These are phyloP conservation scores for Globisporangium parvum DNA, from an alignment of 352 stramenopile genomes.

Conservation along the genomic window DNA sequence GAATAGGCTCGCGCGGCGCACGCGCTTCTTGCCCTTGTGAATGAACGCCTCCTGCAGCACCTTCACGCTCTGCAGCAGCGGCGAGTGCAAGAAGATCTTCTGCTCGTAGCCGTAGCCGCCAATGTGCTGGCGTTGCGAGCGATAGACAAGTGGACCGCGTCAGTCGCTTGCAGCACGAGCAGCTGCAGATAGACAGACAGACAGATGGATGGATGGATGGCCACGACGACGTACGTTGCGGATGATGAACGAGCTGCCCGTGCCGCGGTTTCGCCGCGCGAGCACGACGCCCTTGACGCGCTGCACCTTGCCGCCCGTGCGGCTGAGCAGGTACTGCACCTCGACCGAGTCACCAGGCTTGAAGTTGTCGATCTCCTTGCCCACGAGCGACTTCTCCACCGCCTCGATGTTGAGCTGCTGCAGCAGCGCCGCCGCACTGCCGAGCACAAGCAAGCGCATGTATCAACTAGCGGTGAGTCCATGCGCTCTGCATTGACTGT, in stretches of 20 bases:
- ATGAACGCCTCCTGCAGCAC: slow-evolving; percentile 87
- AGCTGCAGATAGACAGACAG: neutral
- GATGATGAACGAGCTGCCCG: slow-evolving; percentile 80
- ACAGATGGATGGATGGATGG: too few species aligned
- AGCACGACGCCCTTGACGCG: slow-evolving; percentile 80
- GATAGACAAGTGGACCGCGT: neutral
- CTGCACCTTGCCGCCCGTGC: slow-evolving; percentile 62
- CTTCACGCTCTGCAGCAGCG: slow-evolving; percentile 84
- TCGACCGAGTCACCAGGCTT: slow-evolving; percentile 76
- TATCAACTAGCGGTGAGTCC: neutral
- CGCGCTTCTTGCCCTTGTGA: slow-evolving; percentile 89
- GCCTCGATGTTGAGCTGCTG: slow-evolving; percentile 62
- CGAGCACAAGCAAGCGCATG: neutral
- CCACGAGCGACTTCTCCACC: slow-evolving; percentile 51
- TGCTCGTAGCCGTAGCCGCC: slow-evolving; percentile 83
- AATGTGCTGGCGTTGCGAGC: slow-evolving; percentile 44
- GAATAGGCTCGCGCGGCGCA: slow-evolving; percentile 86
- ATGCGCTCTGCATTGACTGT: neutral
- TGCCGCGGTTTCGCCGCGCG: slow-evolving; percentile 72
- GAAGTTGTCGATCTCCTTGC: slow-evolving; percentile 67
- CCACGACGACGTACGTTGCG: slow-evolving; percentile 57
- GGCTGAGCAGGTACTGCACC: slow-evolving; percentile 77
- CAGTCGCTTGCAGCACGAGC: neutral
- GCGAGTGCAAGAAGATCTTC: slow-evolving; percentile 87
- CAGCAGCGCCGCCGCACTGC: slow-evolving; percentile 46